Base-by-base conservation (phyloP, 768 basidiomycete genomes). In the Trametes cingulata region DNA sequence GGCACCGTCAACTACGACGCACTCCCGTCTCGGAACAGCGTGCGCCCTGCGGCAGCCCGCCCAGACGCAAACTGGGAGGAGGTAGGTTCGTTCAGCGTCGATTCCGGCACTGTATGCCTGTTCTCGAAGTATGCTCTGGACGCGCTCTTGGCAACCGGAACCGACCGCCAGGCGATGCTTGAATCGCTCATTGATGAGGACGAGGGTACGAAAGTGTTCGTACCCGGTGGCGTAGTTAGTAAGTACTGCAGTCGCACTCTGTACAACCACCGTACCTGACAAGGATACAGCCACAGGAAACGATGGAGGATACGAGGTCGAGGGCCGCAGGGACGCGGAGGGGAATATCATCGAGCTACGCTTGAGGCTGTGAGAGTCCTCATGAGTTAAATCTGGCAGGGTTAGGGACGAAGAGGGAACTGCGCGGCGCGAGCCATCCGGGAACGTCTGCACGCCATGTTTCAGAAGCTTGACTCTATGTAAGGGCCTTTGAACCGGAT, bases 1-100 rank as follows among this genome's bases (percentile, higher is more conserved):
- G 52, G 52, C 22, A 25, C 37, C n/a, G 39, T 53, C 6, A 33
- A 53, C 37, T 53, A 53, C 39, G 39, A 53, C 52, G 25, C 39
- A 17, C 52, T 53, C 5, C 52, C 52, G 4, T 33, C n/a, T 20
- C 48, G 48, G 7, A 17, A 19, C 25, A 14, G 40, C 3, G 15
- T 53, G 3, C 37, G 40, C 10, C 14, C 39, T 2, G 37, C 20
- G 15, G 27, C 22, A 8, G 25, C 29, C 17, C 22, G 25, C 14
- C 52, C 39, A 9, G 24, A 41, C 6, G 42, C 40, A 12, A 10
- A 40, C 10, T 53, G 52, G 52, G 52, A 53, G 22, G 29, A 25
- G 6, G 42, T 53, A 7, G 39, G 40, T 13, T 41, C 40, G 4
- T 53, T 41, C 42, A 53, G 52, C 27, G 52, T 53, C 27, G 52